These are phyloP conservation scores for Jamesozyma hellenica DNA, from an alignment of 805 yeast species.

Conservation along the genomic window DNA sequence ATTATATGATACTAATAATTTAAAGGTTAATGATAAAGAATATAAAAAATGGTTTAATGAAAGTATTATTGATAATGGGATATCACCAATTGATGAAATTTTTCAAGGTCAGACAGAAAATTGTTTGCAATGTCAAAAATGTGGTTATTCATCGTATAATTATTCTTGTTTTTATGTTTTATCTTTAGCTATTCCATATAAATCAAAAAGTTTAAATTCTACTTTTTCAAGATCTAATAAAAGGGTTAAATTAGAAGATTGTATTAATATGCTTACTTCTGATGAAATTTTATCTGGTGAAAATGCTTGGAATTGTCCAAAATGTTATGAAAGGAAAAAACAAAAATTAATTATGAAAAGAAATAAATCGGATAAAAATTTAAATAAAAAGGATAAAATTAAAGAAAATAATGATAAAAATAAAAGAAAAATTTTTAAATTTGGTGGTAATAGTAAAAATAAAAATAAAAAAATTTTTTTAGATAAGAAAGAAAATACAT, in stretches of 20 bases:
- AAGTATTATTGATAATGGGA: conserved; percentile 44
- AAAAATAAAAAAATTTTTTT: neutral
- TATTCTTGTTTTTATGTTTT: conserved; percentile 54
- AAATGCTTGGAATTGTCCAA: conserved; percentile 80
- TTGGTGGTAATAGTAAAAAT: neutral
- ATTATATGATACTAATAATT: conserved; percentile 24
- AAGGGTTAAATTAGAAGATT: conserved; percentile 44
- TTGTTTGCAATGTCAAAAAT: conserved; percentile 49
- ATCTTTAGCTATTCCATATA: conserved; percentile 50
- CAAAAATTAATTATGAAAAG: neutral
- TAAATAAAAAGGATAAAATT: neutral
- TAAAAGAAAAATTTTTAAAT: conserved; percentile 3
- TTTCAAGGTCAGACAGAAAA: conserved; percentile 71
- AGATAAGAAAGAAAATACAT: conserved; percentile 2
- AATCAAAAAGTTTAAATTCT: conserved; percentile 7
- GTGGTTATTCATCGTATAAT: conserved; percentile 50
- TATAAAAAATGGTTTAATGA: conserved; percentile 54
- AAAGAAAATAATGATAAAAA: neutral
- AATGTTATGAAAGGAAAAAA: conserved; percentile 33
- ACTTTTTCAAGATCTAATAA: conserved; percentile 22
- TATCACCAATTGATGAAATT: conserved; percentile 53
- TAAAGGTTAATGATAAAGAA: conserved; percentile 33
- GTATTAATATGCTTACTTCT: conserved; percentile 49
- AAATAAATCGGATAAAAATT: neutral
- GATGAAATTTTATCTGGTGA: conserved; percentile 61